Conservation (phyloP, 306 rosid species). For the Fragaria iinumae region DNA sequence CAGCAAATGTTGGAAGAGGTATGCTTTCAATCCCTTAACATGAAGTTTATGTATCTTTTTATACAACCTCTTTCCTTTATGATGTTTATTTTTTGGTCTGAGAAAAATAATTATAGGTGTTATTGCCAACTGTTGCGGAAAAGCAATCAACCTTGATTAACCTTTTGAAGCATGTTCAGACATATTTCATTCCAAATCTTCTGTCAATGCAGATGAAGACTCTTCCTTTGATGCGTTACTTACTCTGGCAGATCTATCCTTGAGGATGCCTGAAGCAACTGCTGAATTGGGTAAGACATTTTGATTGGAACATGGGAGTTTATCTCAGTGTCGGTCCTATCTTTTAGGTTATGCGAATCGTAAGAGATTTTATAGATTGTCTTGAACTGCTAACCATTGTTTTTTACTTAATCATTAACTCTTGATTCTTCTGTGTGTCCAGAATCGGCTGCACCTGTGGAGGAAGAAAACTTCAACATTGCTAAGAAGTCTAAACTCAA, state of each 20-base stretch:
- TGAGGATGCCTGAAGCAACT: slow-evolving; percentile 78
- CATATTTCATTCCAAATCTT: slow-evolving; percentile 16
- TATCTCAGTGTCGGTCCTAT: slow-evolving; percentile 18
- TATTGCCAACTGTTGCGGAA: not conserved
- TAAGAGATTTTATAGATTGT: not conserved
- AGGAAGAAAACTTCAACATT: slow-evolving; percentile 43
- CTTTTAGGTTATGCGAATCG: not conserved
- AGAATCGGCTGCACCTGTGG: slow-evolving; percentile 62
- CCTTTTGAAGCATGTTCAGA: slow-evolving; percentile 21
- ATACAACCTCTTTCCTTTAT: not conserved
- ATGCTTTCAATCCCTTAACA: slow-evolving; percentile 16
- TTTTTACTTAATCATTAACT: slow-evolving; percentile 25
- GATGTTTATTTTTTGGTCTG: not conserved
- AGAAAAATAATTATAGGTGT: not conserved
- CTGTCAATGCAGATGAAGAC: slow-evolving; percentile 61
- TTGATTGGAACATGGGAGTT: slow-evolving; percentile 7
- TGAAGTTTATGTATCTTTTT: slow-evolving; percentile 10
- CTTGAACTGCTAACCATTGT: not conserved
- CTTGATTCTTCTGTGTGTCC: slow-evolving; percentile 25
- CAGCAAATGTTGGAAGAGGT: slow-evolving; percentile 56
- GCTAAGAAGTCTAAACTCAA: slow-evolving; percentile 50
- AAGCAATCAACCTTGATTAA: not conserved
- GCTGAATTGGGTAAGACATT: slow-evolving; percentile 56
- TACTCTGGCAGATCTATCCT: slow-evolving; percentile 83
- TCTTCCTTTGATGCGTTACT: slow-evolving; percentile 82